Evolutionary conservation across 352 stramenopile genomes (phyloP).

Genomic region (Pythium scleroteichum): DNA sequence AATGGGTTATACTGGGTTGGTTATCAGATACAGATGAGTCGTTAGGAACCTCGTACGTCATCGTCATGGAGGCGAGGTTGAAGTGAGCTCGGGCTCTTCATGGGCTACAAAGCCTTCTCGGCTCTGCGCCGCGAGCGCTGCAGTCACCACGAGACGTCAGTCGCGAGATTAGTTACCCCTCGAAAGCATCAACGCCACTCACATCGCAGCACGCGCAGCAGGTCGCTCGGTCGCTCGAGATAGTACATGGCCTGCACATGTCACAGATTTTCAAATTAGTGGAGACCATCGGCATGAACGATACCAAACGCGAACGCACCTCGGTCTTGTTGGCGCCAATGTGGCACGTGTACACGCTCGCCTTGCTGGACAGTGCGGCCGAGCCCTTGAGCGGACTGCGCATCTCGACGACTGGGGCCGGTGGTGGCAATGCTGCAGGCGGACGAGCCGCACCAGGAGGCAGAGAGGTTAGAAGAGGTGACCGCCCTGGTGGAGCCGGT

Average conservation of each 20-base stretch:
- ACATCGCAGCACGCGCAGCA: conserved; percentile 62
- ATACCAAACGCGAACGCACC: conserved; percentile 34
- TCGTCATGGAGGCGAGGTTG: conserved; percentile 6
- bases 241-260: conserved; percentile 65
- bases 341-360: conserved; percentile 72
- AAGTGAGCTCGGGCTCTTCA: conserved; percentile 10
- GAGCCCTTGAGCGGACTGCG: conserved; percentile 27
- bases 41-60: background rate
- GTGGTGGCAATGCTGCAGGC: background rate
- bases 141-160: background rate
- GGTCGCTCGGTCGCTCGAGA: conserved; percentile 57
- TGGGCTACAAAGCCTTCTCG: conserved; percentile 39
- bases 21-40: background rate
- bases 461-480: conserved; percentile 17
- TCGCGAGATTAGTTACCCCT: background rate
- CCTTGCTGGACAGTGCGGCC: conserved; percentile 44
- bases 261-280: background rate
- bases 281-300: too few relatives aligned
- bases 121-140: conserved; percentile 61
- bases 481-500: background rate
- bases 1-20: background rate
- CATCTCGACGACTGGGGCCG: conserved; percentile 13
- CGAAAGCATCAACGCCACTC: conserved; percentile 16
- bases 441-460: conserved; percentile 18
- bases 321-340: conserved; percentile 74